Evolutionary conservation across 2,329 filamentous ascomycete species (phyloP).

Genomic region (Aureobasidium lini): DNA sequence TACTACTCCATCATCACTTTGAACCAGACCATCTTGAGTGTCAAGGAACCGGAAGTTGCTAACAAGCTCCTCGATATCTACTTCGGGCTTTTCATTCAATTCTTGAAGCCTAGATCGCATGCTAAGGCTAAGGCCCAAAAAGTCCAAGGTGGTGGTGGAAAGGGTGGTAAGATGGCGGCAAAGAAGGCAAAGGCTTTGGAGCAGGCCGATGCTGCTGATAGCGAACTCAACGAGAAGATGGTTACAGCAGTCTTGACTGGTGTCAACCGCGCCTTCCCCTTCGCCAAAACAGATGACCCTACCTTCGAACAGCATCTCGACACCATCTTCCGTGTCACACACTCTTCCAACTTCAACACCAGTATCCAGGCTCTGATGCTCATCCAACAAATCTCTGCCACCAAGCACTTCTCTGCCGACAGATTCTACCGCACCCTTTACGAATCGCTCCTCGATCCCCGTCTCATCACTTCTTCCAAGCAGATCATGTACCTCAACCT

Average conservation of each 20-base stretch:
- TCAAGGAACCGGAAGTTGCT: conserved; percentile 72
- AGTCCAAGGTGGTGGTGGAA: conserved; percentile 48
- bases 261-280: conserved; percentile 92
- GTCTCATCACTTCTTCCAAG: conserved; percentile 83
- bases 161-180: conserved; percentile 46
- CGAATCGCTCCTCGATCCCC: conserved; percentile 86
- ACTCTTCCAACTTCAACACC: conserved; percentile 98
- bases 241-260: conserved; percentile 87
- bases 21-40: conserved; percentile 90
- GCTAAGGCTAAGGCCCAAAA: conserved; percentile 29
- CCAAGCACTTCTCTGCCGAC: conserved; percentile 74
- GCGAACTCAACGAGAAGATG: conserved; percentile 80
- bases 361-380: conserved; percentile 91
- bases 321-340: conserved; percentile 89
- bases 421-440: conserved; percentile 94
- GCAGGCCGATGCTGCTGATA: conserved; percentile 29
- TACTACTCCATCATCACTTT: conserved; percentile 96
- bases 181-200: conserved; percentile 36
- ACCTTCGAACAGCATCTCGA: conserved; percentile 83
- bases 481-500: conserved; percentile 93
- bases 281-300: conserved; percentile 71
- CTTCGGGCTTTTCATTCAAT: conserved; percentile 76
- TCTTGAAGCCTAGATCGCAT: conserved; percentile 58
- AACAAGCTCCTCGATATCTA: conserved; percentile 81
- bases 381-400: conserved; percentile 81